These are phyloP conservation scores for Neofusicoccum umdonicola DNA, from an alignment of 2,329 filamentous ascomycete species.

Conservation along the genomic window DNA sequence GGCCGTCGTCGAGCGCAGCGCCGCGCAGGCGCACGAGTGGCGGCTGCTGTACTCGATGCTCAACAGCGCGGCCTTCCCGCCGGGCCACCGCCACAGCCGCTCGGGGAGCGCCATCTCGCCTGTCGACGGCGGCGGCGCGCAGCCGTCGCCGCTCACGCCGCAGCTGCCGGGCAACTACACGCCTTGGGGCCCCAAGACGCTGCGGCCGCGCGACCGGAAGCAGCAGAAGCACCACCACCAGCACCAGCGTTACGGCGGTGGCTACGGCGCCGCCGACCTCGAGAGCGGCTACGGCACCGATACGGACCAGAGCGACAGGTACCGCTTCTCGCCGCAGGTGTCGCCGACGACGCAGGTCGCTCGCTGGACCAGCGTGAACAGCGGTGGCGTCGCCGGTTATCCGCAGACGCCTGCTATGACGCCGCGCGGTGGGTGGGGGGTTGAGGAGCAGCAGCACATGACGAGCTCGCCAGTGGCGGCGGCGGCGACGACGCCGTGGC, in stretches of 20 bases:
- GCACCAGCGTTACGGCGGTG: neutral
- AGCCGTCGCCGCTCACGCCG: too few species aligned
- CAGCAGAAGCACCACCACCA: neutral
- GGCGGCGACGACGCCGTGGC: neutral
- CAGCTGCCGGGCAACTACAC: neutral
- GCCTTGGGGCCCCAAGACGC: slow-evolving; percentile 20
- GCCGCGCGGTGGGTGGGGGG: neutral
- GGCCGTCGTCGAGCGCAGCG: slow-evolving; percentile 37
- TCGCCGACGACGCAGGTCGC: slow-evolving; percentile 36
- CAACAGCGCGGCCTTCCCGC: neutral
- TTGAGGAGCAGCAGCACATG: too few species aligned
- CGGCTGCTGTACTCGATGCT: slow-evolving; percentile 17
- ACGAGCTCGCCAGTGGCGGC: too few species aligned
- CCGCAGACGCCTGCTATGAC: slow-evolving; percentile 10
- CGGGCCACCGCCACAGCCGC: neutral
- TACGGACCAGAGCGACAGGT: slow-evolving; percentile 37
- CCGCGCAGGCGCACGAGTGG: slow-evolving; percentile 38
- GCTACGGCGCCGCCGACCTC: slow-evolving; percentile 22
- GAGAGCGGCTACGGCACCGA: slow-evolving; percentile 45
- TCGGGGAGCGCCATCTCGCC: neutral
- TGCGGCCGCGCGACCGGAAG: slow-evolving; percentile 22
- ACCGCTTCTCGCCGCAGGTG: slow-evolving; percentile 38
- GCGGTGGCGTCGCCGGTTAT: neutral
- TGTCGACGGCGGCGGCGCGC: neutral
- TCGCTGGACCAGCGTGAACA: slow-evolving; percentile 45